Evolutionary conservation across 768 basidiomycete genomes (phyloP), one percentile per base, ranked within the genome.

Genomic region (Agrocybe pediades): DNA sequence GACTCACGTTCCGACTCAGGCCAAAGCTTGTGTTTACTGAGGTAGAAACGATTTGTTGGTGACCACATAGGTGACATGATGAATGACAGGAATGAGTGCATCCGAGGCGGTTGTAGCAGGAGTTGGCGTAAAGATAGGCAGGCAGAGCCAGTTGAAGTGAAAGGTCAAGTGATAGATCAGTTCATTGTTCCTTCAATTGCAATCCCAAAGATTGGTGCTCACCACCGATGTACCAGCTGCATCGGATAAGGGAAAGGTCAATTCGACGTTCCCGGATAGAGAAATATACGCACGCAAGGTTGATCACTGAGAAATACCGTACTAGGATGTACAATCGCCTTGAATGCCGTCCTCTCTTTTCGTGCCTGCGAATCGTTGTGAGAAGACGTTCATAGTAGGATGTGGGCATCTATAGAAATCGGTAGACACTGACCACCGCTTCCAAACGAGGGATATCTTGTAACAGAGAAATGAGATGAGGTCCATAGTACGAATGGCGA

Each of bases 191-290:
- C 33, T 36, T 36, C 3, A 11, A 3, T 19, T 6, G 19, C 4
- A 27, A 24, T 19, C n/a, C 11, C 16, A 7, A 40, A 20, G 15
- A 26, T 9, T 17, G 21, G 24, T 25, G 46, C 62, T 58, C 46
- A 63, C 62, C 59, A 51, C 56, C 52, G 36, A 63, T 53, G 43
- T 54, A 60, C 57, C 54, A 60, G n/a, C 62, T 63, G 42, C n/a
- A 13, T 36, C 33, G 33, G 15, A n/a, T 25, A n/a, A 36, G 9
- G 49, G 26, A 41, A 39, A 21, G 46, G 26, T 44, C 30, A 46
- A 27, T n/a, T n/a, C 17, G 9, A 46, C 33, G 36, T 27, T 26
- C 8, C 40, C 24, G 41, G 46, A 36, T 6, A 41, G 24, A 15
- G 36, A 13, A 46, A 13, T 13, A 2, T 13, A 57, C 60, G 25